Conservation (phyloP, 202 grass and related monocot genomes). For the Panicum virgatum region DNA sequence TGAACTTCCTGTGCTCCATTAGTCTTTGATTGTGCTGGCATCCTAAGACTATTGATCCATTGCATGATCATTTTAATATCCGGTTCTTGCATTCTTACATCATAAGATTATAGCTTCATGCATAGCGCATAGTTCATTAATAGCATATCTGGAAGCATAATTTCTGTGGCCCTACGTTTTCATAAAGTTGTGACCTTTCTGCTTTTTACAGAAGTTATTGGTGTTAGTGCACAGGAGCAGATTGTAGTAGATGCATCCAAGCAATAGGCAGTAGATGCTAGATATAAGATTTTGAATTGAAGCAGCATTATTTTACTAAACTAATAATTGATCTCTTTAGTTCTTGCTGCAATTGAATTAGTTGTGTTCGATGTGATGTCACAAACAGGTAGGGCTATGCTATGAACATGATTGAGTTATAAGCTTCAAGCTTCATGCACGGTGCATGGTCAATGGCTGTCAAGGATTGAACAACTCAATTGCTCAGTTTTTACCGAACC, state of each 20-base stretch:
- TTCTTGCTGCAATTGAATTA: not conserved
- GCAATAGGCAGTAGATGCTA: not conserved
- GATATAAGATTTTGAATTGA: not conserved
- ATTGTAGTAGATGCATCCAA: not conserved
- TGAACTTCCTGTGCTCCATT: not conserved
- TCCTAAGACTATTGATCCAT: not conserved
- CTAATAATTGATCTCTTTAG: not conserved
- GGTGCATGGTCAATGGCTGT: not conserved
- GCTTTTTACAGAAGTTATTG: not conserved
- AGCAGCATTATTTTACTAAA: not conserved
- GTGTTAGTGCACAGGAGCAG: not conserved
- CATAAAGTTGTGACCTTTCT: not conserved
- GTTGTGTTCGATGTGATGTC: not conserved
- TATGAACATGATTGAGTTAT: not conserved
- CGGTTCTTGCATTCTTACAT: not conserved
- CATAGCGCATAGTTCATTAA: not conserved
- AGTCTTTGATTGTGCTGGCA: not conserved
- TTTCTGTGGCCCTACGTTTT: not conserved
- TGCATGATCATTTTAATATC: not conserved
- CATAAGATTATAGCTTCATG: slow-evolving; percentile 1
- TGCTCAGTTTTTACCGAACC: not conserved
- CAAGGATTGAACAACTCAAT: not conserved
- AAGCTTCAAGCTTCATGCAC: not conserved
- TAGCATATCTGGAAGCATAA: not conserved
- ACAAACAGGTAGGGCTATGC: not conserved